phyloP scores from a whole-genome alignment of 345 rosid species.

The Populus tremula region DNA sequence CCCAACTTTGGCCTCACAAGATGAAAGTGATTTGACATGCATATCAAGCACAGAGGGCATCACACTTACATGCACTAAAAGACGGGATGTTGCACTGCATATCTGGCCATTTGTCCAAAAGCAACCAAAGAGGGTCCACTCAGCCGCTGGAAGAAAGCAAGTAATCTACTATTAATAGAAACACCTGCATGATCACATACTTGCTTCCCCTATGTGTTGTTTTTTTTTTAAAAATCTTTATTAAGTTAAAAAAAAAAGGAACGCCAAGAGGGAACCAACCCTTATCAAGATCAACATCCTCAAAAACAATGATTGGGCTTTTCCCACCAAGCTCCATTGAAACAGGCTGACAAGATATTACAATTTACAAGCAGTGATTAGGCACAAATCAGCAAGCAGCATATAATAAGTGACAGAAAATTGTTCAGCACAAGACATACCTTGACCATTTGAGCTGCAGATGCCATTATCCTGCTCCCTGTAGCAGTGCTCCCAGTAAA shows the following conservation, averaged over 20 bases:
- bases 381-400: slow-evolving; percentile 10
- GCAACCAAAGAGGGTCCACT: slow-evolving; percentile 86
- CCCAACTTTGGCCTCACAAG: neutral
- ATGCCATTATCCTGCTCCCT: slow-evolving; percentile 76
- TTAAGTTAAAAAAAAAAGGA: neutral
- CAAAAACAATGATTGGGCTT: slow-evolving; percentile 90
- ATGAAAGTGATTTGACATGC: neutral
- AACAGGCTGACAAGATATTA: slow-evolving; percentile 64
- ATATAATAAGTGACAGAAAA: neutral
- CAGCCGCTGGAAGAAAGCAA: slow-evolving; percentile 60
- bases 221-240: neutral
- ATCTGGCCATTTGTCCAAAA: slow-evolving; percentile 98
- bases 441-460: slow-evolving; percentile 85
- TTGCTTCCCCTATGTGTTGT: neutral
- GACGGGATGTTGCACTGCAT: slow-evolving; percentile 97
- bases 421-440: slow-evolving; percentile 34
- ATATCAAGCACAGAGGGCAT: neutral
- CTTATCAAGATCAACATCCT: slow-evolving; percentile 84
- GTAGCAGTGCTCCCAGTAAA: slow-evolving; percentile 95
- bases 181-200: neutral
- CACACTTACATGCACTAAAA: slow-evolving; percentile 75
- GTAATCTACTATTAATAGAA: neutral
- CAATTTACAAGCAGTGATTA: slow-evolving; percentile 9
- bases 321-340: slow-evolving; percentile 95
- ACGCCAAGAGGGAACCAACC: slow-evolving; percentile 41